Conservation (phyloP, 1,139 yeast genomes). For the Diutina pseudorugosa region DNA sequence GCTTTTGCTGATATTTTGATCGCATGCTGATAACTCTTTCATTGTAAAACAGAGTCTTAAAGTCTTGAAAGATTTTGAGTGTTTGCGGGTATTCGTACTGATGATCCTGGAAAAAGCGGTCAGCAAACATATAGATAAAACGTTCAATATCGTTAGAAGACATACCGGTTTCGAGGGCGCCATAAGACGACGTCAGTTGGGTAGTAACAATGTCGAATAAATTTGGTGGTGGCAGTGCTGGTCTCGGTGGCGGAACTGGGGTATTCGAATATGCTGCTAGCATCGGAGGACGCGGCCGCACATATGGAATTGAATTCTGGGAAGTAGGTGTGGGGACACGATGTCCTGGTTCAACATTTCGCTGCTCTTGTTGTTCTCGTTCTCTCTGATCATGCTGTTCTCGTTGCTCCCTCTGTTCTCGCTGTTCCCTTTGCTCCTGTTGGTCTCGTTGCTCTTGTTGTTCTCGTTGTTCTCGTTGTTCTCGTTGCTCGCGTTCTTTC, state of each 20-base stretch:
- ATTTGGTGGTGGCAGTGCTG: constrained; percentile 1
- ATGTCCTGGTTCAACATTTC: not conserved
- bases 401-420: not conserved
- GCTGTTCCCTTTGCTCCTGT: constrained; percentile 5
- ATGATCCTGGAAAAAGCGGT: constrained; percentile 32
- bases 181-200: not conserved
- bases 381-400: constrained; percentile 5
- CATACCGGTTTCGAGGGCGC: constrained; percentile 10
- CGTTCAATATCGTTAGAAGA: constrained; percentile 34
- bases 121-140: constrained; percentile 37
- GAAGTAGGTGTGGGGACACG: not conserved
- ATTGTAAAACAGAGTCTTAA: constrained; percentile 37
- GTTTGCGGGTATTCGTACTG: constrained; percentile 38
- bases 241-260: not conserved
- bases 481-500: constrained; percentile 12
- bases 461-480: constrained; percentile 8
- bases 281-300: not conserved
- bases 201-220: constrained; percentile 1
- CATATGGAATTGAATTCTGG: not conserved
- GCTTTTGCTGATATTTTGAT: not conserved
- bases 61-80: constrained; percentile 34
- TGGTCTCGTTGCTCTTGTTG: constrained; percentile 8
- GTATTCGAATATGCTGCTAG: not conserved
- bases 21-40: constrained; percentile 31
- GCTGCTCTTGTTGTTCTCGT: not conserved